These are phyloP conservation scores for Ophiognomonia clavigignenti-juglandacearum DNA, from an alignment of 2,329 filamentous ascomycete genomes.

Conservation along the genomic window DNA sequence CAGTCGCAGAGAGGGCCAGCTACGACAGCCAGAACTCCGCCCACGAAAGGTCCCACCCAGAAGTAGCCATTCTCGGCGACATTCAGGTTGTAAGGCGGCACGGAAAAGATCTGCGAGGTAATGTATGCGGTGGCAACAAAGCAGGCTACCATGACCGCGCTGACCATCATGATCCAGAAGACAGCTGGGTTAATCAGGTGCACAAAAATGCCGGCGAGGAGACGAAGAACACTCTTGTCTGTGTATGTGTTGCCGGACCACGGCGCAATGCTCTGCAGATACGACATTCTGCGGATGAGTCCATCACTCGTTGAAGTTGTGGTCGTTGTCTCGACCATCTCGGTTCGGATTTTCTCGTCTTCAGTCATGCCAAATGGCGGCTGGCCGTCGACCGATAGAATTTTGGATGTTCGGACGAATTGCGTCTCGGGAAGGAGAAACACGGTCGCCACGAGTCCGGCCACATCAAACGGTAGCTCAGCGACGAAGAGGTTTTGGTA, in stretches of 20 bases:
- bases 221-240: conserved; percentile 11
- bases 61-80: conserved; percentile 36
- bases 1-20: conserved; percentile 19
- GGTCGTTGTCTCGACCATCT: conserved; percentile 4
- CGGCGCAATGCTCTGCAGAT: conserved; percentile 3
- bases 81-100: conserved; percentile 28
- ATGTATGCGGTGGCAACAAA: conserved; percentile 19
- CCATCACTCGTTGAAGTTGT: not conserved
- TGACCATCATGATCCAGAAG: conserved; percentile 20
- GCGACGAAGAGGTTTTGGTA: conserved; percentile 26
- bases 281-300: conserved; percentile 1
- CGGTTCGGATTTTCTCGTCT: not conserved
- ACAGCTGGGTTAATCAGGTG: conserved; percentile 19
- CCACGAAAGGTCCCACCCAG: conserved; percentile 34
- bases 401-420: conserved; percentile 5
- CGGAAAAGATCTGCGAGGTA: conserved; percentile 18
- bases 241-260: conserved; percentile 11
- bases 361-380: not conserved
- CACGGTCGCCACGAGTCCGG: conserved; percentile 21
- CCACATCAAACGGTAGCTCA: conserved; percentile 24
- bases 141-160: conserved; percentile 17
- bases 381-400: not conserved
- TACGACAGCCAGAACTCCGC: conserved; percentile 32
- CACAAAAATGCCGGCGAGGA: conserved; percentile 16
- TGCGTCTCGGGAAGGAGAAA: conserved; percentile 27